Conservation (phyloP, 805 yeast genomes). For the Sugiyamaella boreocaroliniensis region DNA sequence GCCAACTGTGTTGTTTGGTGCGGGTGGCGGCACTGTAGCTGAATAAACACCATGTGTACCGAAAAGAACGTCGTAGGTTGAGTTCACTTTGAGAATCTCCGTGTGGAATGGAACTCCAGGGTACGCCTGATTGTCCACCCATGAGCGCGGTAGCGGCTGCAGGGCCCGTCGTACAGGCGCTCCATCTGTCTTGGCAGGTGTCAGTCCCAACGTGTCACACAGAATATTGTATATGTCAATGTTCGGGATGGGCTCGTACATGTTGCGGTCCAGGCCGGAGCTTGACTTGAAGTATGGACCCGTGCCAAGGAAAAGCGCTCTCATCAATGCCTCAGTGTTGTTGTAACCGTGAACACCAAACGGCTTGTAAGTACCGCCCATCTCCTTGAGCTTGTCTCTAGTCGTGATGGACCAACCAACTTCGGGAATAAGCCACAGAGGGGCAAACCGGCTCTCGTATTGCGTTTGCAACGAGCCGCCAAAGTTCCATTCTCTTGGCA, state of each 20-base stretch:
- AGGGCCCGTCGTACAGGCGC: conserved; percentile 20
- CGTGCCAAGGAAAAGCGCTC: conserved; percentile 69
- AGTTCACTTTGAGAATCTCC: conserved; percentile 22
- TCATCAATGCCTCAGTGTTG: conserved; percentile 69
- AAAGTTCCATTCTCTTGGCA: conserved; percentile 50
- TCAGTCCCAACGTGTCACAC: conserved; percentile 53
- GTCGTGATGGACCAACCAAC: conserved; percentile 75
- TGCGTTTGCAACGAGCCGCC: conserved; percentile 35
- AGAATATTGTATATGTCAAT: conserved; percentile 66
- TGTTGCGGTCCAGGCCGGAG: conserved; percentile 17
- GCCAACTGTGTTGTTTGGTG: no score
- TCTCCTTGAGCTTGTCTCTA: conserved; percentile 45
- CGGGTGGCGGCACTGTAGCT: not conserved
- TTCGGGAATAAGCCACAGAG: conserved; percentile 77
- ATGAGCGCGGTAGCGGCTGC: conserved; percentile 19
- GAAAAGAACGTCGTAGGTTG: conserved; percentile 27
- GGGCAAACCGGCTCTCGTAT: conserved; percentile 64
- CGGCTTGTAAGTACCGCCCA: conserved; percentile 47
- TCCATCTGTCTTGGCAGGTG: conserved; percentile 59
- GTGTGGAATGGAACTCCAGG: conserved; percentile 29
- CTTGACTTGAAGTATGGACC: conserved; percentile 64
- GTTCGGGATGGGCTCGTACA: conserved; percentile 61
- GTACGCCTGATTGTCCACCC: conserved; percentile 26
- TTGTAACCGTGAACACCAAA: conserved; percentile 83
- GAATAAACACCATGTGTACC: conserved; percentile 2